Conservation (phyloP, 352 stramenopile genomes). For the Globisporangium paroecandrum region DNA sequence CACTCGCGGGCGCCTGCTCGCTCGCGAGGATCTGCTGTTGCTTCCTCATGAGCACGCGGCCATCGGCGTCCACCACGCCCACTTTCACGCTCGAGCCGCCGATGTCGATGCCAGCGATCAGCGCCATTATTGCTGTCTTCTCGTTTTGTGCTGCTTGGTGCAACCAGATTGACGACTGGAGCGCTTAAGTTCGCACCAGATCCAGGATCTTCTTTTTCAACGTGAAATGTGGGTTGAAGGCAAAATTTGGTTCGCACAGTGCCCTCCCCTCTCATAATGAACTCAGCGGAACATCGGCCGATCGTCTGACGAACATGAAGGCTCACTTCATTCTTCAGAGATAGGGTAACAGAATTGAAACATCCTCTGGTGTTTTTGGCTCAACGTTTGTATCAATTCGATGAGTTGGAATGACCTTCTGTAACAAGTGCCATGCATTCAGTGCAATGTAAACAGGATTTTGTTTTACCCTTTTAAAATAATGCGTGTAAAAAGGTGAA, state of each 20-base stretch:
- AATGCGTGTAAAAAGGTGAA: too few relatives aligned
- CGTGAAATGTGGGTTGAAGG: neutral
- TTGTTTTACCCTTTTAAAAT: too few relatives aligned
- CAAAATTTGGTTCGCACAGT: neutral
- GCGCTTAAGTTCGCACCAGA: neutral
- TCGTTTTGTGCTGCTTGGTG: neutral
- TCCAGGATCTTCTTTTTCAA: neutral
- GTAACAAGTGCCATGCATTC: too few relatives aligned
- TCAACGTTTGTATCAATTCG: too few relatives aligned
- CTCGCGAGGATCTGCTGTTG: slow-evolving; percentile 42
- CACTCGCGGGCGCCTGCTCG: slow-evolving; percentile 37
- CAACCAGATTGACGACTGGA: neutral
- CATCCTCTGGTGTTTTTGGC: too few relatives aligned
- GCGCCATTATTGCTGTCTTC: slow-evolving; percentile 8
- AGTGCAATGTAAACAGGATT: too few relatives aligned
- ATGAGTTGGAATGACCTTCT: too few relatives aligned
- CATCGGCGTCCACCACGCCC: slow-evolving; percentile 50
- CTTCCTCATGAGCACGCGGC: slow-evolving; percentile 41
- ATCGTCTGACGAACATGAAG: too few relatives aligned
- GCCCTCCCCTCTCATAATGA: too few relatives aligned
- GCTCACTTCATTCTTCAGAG: too few relatives aligned
- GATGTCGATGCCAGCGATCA: slow-evolving; percentile 71
- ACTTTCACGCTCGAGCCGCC: slow-evolving; percentile 74
- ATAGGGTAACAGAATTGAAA: too few relatives aligned
- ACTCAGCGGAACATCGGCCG: too few relatives aligned